Conservation (phyloP, 176 grass and related monocot species). For the Elaeis guineensis region DNA sequence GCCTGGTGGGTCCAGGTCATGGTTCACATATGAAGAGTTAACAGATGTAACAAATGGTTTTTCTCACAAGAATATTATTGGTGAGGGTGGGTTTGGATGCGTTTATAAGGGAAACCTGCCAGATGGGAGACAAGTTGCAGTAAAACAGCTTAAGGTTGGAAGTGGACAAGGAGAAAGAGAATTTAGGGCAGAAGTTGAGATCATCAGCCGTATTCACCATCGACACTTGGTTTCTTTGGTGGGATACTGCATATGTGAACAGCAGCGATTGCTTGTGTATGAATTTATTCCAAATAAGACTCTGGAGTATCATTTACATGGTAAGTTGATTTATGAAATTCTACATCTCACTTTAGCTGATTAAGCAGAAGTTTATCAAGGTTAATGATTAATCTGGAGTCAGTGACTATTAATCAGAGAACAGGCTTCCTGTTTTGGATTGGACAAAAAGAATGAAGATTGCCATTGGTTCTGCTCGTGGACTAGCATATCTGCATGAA, state of each 20-base stretch:
- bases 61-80: conserved; percentile 34
- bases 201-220: conserved; percentile 90
- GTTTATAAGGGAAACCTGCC: conserved; percentile 43
- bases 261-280: conserved; percentile 64
- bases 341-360: too few species aligned
- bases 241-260: conserved; percentile 58
- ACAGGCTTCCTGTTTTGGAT: conserved; percentile 47
- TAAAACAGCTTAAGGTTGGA: conserved; percentile 73
- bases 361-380: too few species aligned
- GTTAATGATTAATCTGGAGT: too few species aligned
- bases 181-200: conserved; percentile 69
- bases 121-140: conserved; percentile 61
- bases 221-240: conserved; percentile 69
- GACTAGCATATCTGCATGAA: conserved; percentile 81
- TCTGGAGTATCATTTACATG: conserved; percentile 68
- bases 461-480: conserved; percentile 69
- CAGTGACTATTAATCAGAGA: conserved; percentile 8
- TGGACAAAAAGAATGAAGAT: conserved; percentile 79
- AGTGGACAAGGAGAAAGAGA: conserved; percentile 60
- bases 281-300: conserved; percentile 72
- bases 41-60: conserved; percentile 38
- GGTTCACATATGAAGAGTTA: conserved; percentile 60
- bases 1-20: conserved; percentile 29
- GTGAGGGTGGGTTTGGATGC: conserved; percentile 61
- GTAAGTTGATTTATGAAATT: conserved; percentile 10